Conservation (phyloP, 257 asterid genomes). For the Datura wrightii region DNA sequence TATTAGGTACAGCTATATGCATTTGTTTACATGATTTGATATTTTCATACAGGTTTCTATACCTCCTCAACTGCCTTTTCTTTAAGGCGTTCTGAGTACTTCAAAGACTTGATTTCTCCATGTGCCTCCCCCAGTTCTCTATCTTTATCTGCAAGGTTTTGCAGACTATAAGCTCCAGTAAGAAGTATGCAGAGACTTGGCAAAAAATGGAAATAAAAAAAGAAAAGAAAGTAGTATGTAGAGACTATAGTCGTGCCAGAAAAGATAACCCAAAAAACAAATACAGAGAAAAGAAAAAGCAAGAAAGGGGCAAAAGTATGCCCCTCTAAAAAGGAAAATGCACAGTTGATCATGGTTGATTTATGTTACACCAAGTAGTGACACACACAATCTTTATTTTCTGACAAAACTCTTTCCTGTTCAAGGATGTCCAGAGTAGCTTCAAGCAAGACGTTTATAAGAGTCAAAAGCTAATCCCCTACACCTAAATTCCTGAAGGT, state of each 20-base stretch:
- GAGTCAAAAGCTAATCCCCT: not conserved
- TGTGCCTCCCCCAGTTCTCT: conserved; percentile 80
- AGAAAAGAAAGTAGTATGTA: not conserved
- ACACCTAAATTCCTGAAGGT: conserved; percentile 11
- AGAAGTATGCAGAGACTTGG: conserved; percentile 17
- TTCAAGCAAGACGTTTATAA: not conserved
- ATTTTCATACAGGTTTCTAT: conserved; percentile 23
- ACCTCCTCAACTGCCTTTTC: conserved; percentile 96
- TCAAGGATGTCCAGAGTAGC: not conserved
- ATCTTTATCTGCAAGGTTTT: conserved; percentile 69
- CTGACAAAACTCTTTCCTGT: not conserved
- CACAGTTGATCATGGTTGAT: not conserved
- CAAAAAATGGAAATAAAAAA: not conserved
- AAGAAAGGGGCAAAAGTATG: conserved; percentile 19
- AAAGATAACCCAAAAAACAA: not conserved
- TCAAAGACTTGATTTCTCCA: conserved; percentile 76
- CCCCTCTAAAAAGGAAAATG: not conserved
- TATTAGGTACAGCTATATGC: not conserved
- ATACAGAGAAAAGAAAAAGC: not conserved
- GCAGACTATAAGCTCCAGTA: conserved; percentile 29
- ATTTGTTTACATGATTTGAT: not conserved
- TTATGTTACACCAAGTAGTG: not conserved
- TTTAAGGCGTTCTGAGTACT: conserved; percentile 74
- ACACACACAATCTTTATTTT: not conserved
- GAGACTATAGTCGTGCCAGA: not conserved